phyloP scores from a whole-genome alignment of 495 filamentous ascomycete genomes.

The Peziza echinospora region DNA sequence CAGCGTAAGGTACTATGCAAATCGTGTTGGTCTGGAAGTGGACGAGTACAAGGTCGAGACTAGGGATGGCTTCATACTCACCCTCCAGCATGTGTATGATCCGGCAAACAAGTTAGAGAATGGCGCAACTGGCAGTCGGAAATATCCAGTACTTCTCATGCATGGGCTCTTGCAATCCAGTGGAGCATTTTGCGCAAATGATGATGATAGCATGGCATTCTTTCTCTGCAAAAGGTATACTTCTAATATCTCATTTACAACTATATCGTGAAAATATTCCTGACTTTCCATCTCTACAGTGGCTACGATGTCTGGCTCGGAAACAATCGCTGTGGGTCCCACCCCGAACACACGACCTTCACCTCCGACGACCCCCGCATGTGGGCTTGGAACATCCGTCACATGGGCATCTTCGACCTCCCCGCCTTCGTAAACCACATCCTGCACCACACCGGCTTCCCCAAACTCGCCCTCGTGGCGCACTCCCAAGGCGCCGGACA shows the following conservation, averaged over 20 bases:
- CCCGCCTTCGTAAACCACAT: conserved; percentile 70
- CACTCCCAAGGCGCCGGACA: conserved; percentile 89
- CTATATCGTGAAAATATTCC: no score
- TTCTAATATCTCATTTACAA: no score
- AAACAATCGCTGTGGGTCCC: conserved; percentile 79
- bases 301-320: conserved; percentile 97
- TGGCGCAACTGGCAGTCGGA: conserved; percentile 26
- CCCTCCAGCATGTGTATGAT: conserved; percentile 76
- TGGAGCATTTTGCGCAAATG: conserved; percentile 76
- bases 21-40: conserved; percentile 67
- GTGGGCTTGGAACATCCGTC: conserved; percentile 93
- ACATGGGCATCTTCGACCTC: conserved; percentile 86
- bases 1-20: conserved; percentile 71
- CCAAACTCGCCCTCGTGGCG: conserved; percentile 59
- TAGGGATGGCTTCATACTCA: conserved; percentile 82
- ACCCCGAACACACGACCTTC: conserved; percentile 51
- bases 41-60: conserved; percentile 74
- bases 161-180: conserved; percentile 75
- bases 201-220: conserved; percentile 78
- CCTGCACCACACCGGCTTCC: conserved; percentile 59
- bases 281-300: no score
- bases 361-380: conserved; percentile 61
- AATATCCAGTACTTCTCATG: conserved; percentile 74
- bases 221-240: conserved; percentile 60
- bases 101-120: conserved; percentile 35